These are phyloP conservation scores for Gyromitra esculenta DNA, from an alignment of 2,329 filamentous ascomycete genomes.

Conservation along the genomic window DNA sequence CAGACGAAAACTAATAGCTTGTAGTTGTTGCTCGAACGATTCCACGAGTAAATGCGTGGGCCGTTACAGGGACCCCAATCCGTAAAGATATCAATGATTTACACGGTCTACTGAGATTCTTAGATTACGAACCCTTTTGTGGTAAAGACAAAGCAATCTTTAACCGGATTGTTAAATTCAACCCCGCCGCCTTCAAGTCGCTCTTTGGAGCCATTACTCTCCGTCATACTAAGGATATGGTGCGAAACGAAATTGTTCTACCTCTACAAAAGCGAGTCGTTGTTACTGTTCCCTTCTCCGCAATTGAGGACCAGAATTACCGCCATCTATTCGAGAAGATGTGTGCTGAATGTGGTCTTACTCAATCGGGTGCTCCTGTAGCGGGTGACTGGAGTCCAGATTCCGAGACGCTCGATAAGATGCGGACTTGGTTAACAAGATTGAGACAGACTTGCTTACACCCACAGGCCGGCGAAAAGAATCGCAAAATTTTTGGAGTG, in stretches of 20 bases:
- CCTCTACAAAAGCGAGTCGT: constrained; percentile 86
- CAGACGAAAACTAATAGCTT: neutral
- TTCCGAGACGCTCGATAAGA: constrained; percentile 72
- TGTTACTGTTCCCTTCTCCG: constrained; percentile 88
- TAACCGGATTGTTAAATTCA: constrained; percentile 70
- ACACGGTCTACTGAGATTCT: constrained; percentile 78
- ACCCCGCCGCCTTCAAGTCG: constrained; percentile 72
- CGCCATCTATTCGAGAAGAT: constrained; percentile 78
- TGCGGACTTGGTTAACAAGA: constrained; percentile 81
- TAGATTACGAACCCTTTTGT: constrained; percentile 77
- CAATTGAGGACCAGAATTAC: constrained; percentile 92
- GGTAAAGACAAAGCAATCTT: constrained; percentile 72
- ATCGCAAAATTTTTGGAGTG: constrained; percentile 71
- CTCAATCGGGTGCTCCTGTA: constrained; percentile 71
- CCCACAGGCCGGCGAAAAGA: constrained; percentile 78
- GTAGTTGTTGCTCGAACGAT: constrained; percentile 75
- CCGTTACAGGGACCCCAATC: constrained; percentile 88
- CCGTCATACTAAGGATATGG: constrained; percentile 83
- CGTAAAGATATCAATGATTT: constrained; percentile 72
- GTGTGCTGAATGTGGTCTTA: constrained; percentile 74
- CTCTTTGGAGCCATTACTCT: constrained; percentile 79
- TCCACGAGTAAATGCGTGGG: constrained; percentile 88
- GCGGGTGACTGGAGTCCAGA: constrained; percentile 68
- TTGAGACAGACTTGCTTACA: constrained; percentile 86
- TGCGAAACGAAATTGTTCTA: constrained; percentile 80